These are phyloP conservation scores for Hibiscus mutabilis DNA, from an alignment of 345 rosid species.

Conservation along the genomic window DNA sequence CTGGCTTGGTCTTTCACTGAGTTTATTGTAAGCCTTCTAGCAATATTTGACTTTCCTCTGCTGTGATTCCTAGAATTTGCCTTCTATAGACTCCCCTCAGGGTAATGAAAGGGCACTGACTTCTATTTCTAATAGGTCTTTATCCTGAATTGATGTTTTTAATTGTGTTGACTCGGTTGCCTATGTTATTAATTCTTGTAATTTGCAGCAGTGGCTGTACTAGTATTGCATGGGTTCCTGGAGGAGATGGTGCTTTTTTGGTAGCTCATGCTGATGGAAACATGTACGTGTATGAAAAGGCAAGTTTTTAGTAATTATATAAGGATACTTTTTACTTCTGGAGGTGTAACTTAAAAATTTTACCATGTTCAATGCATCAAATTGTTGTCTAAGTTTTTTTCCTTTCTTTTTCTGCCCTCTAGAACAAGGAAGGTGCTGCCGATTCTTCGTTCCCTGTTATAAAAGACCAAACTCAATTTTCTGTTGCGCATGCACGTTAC, in stretches of 20 bases:
- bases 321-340: constrained; percentile 1
- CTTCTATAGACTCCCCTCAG: neutral
- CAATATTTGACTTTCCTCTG: neutral
- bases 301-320: constrained; percentile 33
- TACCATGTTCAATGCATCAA: constrained; percentile 7
- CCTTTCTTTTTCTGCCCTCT: constrained; percentile 7
- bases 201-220: constrained; percentile 75
- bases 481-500: constrained; percentile 85
- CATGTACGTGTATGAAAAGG: constrained; percentile 93
- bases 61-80: neutral
- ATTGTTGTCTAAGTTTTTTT: constrained; percentile 13
- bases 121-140: constrained; percentile 3
- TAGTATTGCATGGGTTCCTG: constrained; percentile 91
- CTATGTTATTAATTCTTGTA: constrained; percentile 9
- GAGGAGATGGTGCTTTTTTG: constrained; percentile 87
- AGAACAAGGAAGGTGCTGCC: constrained; percentile 90
- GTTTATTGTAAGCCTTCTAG: neutral
- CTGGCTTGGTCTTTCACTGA: neutral
- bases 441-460: constrained; percentile 91
- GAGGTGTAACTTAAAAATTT: neutral
- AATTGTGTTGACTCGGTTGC: neutral
- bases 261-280: constrained; percentile 99
- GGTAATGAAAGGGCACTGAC: neutral
- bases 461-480: constrained; percentile 82
- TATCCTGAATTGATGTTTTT: neutral